Evolutionary conservation across 2,329 filamentous ascomycete genomes (phyloP).

Genomic region (Penicillium digitatum): DNA sequence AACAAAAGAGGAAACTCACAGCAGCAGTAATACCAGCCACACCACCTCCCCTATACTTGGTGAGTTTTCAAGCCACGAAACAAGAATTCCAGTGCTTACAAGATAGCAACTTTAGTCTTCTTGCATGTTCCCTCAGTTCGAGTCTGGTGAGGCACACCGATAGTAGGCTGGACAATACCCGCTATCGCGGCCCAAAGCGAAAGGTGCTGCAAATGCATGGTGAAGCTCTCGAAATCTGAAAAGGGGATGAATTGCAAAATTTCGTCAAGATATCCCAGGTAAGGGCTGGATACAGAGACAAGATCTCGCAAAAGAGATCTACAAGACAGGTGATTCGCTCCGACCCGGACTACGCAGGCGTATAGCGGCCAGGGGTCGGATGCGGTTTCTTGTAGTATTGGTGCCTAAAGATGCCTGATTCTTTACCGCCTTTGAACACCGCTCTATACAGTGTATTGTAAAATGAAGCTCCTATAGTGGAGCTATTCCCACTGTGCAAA

Average conservation of each 20-base stretch:
- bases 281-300: not conserved
- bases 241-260: not conserved
- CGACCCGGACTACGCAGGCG: no score
- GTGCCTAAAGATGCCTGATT: no score
- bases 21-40: conserved; percentile 22
- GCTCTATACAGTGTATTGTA: no score
- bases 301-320: not conserved
- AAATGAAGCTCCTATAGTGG: no score
- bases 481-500: no score
- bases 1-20: conserved; percentile 1
- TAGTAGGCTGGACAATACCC: conserved; percentile 9
- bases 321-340: no score
- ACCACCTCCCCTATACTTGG: conserved; percentile 16
- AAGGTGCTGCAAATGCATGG: conserved; percentile 17
- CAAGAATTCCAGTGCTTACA: conserved; percentile 8
- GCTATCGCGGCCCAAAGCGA: conserved; percentile 16
- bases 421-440: no score
- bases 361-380: no score
- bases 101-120: conserved; percentile 22
- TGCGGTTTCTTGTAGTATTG: no score
- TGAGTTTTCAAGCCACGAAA: not conserved
- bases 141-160: conserved; percentile 13
- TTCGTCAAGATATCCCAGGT: not conserved
- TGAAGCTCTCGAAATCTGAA: not conserved
- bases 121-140: conserved; percentile 16